Conservation (phyloP, 441 rosid species). For the Cnidoscolus chayamansa region DNA sequence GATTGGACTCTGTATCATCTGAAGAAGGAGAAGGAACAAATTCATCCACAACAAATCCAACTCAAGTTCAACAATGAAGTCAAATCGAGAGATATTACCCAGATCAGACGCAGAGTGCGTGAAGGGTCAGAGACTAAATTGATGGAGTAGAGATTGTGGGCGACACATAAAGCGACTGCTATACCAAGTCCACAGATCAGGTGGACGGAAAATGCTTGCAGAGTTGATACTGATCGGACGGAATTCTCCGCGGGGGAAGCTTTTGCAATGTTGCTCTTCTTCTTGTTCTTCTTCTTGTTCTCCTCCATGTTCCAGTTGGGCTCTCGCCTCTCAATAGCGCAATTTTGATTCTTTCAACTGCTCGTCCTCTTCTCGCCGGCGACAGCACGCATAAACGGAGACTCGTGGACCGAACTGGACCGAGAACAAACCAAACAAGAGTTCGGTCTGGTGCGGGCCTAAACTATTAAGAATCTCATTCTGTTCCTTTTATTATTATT, state of each 20-base stretch:
- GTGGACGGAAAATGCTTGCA: constrained; percentile 30
- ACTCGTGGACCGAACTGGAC: not conserved
- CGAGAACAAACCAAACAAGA: no score
- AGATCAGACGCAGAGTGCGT: constrained; percentile 47
- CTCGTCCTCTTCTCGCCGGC: not conserved
- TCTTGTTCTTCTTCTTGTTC: not conserved
- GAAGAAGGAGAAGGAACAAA: not conserved
- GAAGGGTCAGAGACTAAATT: constrained; percentile 55
- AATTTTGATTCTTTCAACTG: not conserved
- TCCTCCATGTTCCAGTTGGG: not conserved
- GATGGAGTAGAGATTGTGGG: constrained; percentile 33
- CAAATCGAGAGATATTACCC: constrained; percentile 28
- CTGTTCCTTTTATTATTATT: no score
- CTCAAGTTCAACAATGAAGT: not conserved
- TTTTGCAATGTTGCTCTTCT: not conserved
- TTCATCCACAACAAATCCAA: not conserved
- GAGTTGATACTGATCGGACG: constrained; percentile 23
- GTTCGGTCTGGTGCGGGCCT: not conserved
- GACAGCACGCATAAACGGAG: not conserved
- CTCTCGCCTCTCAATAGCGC: no score
- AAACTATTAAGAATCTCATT: not conserved
- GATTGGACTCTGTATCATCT: constrained; percentile 40
- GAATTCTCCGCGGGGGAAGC: not conserved
- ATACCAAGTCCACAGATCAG: constrained; percentile 39
- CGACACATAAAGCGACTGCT: constrained; percentile 44